These are phyloP conservation scores for Dendrobium chrysotoxum DNA, from an alignment of 106 monocot genomes.

Conservation along the genomic window DNA sequence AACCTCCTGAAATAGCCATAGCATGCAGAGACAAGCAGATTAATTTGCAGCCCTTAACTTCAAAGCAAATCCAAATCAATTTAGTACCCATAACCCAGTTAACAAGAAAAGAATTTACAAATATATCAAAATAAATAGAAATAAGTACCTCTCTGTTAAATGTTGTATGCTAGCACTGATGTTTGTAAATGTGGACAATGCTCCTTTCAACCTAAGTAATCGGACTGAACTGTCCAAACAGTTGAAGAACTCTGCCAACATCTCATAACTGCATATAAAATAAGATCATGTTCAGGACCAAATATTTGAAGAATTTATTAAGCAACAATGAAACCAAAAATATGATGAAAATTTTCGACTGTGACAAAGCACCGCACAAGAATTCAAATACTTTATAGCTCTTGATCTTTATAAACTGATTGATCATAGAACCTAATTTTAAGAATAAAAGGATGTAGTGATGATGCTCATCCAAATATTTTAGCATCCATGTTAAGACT, in stretches of 20 bases:
- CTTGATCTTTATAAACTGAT: background rate
- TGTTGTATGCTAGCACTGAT: conserved; percentile 41
- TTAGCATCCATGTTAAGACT: background rate
- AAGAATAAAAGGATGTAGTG: background rate
- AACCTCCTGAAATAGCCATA: conserved; percentile 36
- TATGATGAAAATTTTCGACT: background rate
- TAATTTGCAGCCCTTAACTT: background rate
- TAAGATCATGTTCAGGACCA: background rate
- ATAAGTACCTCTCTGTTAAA: conserved; percentile 39
- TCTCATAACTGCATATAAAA: conserved; percentile 42
- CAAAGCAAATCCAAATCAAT: background rate
- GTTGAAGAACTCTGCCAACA: conserved; percentile 55
- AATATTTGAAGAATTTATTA: background rate
- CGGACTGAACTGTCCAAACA: conserved; percentile 54
- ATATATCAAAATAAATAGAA: background rate
- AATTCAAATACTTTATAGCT: background rate
- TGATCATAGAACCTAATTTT: background rate
- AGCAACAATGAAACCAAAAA: background rate
- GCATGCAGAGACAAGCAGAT: background rate
- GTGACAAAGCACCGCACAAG: background rate
- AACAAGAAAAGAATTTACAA: background rate
- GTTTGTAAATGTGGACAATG: conserved; percentile 34
- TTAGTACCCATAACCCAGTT: background rate
- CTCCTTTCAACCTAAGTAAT: conserved; percentile 45
- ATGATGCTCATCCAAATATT: background rate